These are phyloP conservation scores for Phaeoacremonium minimum DNA, from an alignment of 2,329 filamentous ascomycete species.

Conservation along the genomic window DNA sequence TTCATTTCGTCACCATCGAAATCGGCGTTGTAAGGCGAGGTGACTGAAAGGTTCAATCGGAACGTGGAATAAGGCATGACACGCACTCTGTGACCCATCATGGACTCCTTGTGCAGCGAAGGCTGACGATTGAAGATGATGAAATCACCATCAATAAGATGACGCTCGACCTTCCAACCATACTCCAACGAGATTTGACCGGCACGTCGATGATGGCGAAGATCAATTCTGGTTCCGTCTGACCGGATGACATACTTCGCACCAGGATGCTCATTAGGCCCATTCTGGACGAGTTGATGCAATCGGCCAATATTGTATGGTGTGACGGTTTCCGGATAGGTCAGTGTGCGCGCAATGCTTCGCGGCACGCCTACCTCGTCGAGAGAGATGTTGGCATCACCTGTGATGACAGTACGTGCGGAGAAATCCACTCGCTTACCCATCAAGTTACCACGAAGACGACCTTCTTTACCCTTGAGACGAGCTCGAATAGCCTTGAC, in stretches of 20 bases:
- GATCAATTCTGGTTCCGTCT: conserved; percentile 89
- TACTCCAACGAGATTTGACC: conserved; percentile 85
- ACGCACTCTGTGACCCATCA: conserved; percentile 98
- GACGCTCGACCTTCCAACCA: conserved; percentile 97
- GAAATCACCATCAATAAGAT: conserved; percentile 92
- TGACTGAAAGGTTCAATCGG: conserved; percentile 93
- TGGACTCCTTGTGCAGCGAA: conserved; percentile 98
- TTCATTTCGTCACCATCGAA: conserved; percentile 99
- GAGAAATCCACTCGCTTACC: conserved; percentile 99
- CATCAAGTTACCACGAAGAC: conserved; percentile 98
- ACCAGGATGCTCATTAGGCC: conserved; percentile 90
- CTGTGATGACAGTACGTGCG: conserved; percentile 98
- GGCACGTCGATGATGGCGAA: conserved; percentile 87
- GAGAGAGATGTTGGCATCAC: conserved; percentile 92
- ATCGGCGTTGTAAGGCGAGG: conserved; percentile 98
- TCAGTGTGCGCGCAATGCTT: conserved; percentile 87
- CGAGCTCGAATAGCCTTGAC: conserved; percentile 96
- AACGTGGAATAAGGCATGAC: conserved; percentile 99
- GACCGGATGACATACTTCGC: conserved; percentile 95
- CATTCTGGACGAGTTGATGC: conserved; percentile 84
- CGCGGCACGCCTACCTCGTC: conserved; percentile 96
- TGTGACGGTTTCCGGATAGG: conserved; percentile 95
- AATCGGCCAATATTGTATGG: conserved; percentile 96
- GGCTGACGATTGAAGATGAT: conserved; percentile 99
- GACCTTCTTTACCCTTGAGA: conserved; percentile 98